Percentiles rank a stretch among this genome's conserved stretches.
These are phyloP conservation scores for Ceratocystis alfenasii DNA, from an alignment of 2,329 filamentous ascomycete genomes.

Conservation along the genomic window DNA sequence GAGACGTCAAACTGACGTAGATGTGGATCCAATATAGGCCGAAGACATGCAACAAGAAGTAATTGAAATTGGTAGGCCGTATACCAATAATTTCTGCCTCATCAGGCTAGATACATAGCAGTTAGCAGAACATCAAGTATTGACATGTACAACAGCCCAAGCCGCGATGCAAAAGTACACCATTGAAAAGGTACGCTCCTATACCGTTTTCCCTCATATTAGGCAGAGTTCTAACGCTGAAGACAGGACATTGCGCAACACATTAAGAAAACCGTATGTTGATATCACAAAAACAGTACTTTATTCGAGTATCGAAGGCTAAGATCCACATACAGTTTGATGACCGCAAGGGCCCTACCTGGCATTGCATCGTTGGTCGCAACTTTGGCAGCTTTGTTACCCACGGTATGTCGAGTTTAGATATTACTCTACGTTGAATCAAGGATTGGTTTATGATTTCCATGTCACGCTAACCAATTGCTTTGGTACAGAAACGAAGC, in stretches of 20 bases:
- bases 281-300: neutral
- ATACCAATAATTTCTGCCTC: conserved; percentile 24
- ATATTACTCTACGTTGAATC: neutral
- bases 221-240: neutral
- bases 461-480: neutral
- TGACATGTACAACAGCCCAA: conserved; percentile 37
- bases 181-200: conserved; percentile 44
- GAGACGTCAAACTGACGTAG: neutral
- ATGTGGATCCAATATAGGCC: conserved; percentile 44
- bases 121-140: neutral
- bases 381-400: conserved; percentile 99
- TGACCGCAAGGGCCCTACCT: conserved; percentile 90
- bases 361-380: conserved; percentile 96
- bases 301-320: neutral
- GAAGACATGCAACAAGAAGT: conserved; percentile 96
- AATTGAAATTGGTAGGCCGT: conserved; percentile 75
- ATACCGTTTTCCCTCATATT: neutral
- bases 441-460: neutral
- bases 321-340: conserved; percentile 57
- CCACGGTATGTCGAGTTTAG: conserved; percentile 54
- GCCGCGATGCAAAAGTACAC: conserved; percentile 53
- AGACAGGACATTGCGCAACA: conserved; percentile 81
- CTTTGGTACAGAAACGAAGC: conserved; percentile 71
- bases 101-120: neutral
- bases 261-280: conserved; percentile 78